Evolutionary conservation across 768 basidiomycete species (phyloP).

Genomic region (Cystofilobasidium macerans): DNA sequence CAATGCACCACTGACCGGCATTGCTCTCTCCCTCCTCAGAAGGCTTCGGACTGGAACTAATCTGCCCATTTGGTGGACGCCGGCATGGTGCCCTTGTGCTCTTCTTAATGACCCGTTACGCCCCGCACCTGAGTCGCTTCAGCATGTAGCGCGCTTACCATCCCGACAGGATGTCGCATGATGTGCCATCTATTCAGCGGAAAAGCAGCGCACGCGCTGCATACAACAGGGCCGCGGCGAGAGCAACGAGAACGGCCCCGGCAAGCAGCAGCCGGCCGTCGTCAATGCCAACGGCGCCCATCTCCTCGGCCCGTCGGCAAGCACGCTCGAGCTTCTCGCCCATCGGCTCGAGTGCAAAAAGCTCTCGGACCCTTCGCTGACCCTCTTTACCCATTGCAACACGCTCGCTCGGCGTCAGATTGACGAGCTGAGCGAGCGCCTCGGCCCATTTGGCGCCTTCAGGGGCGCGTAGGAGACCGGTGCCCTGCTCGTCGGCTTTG

Average conservation of each 20-base stretch:
- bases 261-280: conserved; percentile 10
- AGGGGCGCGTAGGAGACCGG: conserved; percentile 67
- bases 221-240: neutral
- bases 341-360: conserved; percentile 58
- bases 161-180: too few relatives aligned
- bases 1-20: neutral
- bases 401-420: conserved; percentile 40
- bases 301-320: conserved; percentile 30
- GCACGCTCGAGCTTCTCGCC: conserved; percentile 35
- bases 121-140: too few relatives aligned
- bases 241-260: neutral
- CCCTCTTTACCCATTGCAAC: conserved; percentile 48
- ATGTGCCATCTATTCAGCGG: too few relatives aligned
- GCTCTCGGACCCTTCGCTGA: conserved; percentile 49
- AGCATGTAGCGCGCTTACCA: too few relatives aligned
- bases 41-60: neutral
- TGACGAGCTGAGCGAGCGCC: conserved; percentile 51
- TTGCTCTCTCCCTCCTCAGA: neutral
- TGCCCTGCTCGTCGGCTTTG: conserved; percentile 42
- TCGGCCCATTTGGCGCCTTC: conserved; percentile 58
- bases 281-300: conserved; percentile 26
- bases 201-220: neutral
- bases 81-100: too few relatives aligned
- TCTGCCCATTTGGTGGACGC: too few relatives aligned
- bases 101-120: too few relatives aligned